A percentile compares a stretch with the other conserved stretches of the same genome.
Evolutionary conservation across 495 filamentous ascomycete species (phyloP).

Genomic region (Apodospora peruviana): DNA sequence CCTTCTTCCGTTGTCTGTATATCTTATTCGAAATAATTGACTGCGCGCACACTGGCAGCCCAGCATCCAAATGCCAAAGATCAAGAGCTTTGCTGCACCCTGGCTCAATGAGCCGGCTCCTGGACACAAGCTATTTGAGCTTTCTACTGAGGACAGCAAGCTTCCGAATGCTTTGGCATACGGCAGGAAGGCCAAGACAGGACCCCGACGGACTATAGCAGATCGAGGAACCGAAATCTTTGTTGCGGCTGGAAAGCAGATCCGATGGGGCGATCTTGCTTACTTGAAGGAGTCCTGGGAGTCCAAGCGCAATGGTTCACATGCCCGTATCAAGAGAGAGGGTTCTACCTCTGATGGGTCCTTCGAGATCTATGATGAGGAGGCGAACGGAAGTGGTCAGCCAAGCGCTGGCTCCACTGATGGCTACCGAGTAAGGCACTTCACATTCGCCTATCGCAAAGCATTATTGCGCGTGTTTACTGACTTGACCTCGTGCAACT

Average conservation of each 20-base stretch:
- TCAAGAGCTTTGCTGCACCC: conserved; percentile 72
- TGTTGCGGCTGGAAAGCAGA: conserved; percentile 75
- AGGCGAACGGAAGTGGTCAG: conserved; percentile 19
- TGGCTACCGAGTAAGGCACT: conserved; percentile 43
- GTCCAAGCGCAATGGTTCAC: conserved; percentile 19
- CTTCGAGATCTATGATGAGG: conserved; percentile 26
- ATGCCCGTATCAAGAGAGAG: conserved; percentile 26
- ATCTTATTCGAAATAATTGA: too few relatives aligned
- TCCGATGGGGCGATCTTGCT: conserved; percentile 77
- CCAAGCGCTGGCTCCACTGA: conserved; percentile 19
- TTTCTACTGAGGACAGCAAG: conserved; percentile 22
- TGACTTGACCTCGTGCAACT: too few relatives aligned
- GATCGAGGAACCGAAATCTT: conserved; percentile 75
- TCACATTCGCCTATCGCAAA: not conserved
- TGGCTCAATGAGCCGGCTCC: conserved; percentile 75
- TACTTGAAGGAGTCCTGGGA: conserved; percentile 68
- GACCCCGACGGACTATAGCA: conserved; percentile 65
- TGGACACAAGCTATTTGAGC: conserved; percentile 66
- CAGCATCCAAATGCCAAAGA: conserved; percentile 69
- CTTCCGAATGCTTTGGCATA: conserved; percentile 20
- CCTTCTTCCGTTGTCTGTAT: too few relatives aligned
- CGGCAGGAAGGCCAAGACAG: conserved; percentile 36
- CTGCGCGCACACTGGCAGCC: too few relatives aligned
- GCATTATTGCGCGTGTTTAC: not conserved
- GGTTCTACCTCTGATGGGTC: conserved; percentile 22